Percentiles rank a stretch among this genome's conserved stretches.
Conservation (phyloP, 106 monocot species). For the Allium fistulosum region DNA sequence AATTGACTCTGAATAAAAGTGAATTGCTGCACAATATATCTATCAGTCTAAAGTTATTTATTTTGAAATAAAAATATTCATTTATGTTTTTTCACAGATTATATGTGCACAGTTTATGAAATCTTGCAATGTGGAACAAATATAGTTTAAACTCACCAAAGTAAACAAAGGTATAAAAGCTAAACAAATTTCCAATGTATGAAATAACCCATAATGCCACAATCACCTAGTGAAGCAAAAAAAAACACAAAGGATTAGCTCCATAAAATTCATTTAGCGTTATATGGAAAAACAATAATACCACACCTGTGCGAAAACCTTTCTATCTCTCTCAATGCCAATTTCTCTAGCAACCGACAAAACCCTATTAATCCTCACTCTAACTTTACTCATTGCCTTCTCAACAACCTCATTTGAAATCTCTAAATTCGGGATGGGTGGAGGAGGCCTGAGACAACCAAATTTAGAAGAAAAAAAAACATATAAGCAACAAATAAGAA, state of each 20-base stretch:
- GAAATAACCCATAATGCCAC: conserved; percentile 65
- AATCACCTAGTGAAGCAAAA: conserved; percentile 40
- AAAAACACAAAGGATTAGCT: conserved; percentile 3
- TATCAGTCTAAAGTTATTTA: too few species aligned
- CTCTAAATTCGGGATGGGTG: conserved; percentile 64
- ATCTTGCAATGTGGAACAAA: too few species aligned
- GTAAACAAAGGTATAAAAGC: conserved; percentile 75
- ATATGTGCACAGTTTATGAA: too few species aligned
- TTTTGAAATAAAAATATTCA: too few species aligned
- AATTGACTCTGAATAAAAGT: too few species aligned
- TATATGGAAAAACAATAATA: neutral
- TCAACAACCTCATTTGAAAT: conserved; percentile 38
- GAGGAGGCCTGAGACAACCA: conserved; percentile 33
- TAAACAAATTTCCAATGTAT: conserved; percentile 69
- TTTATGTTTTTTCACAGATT: too few species aligned
- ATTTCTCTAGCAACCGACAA: conserved; percentile 52
- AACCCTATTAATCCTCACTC: conserved; percentile 38
- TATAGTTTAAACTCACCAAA: conserved; percentile 53
- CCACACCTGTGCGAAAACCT: conserved; percentile 50
- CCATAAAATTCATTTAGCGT: neutral
- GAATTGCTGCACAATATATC: too few species aligned
- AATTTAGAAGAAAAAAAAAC: neutral
- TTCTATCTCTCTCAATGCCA: conserved; percentile 50
- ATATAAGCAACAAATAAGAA: neutral
- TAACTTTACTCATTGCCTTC: conserved; percentile 22